Evolutionary conservation across 345 rosid species (phyloP).

Genomic region (Streptanthus diversifolius): DNA sequence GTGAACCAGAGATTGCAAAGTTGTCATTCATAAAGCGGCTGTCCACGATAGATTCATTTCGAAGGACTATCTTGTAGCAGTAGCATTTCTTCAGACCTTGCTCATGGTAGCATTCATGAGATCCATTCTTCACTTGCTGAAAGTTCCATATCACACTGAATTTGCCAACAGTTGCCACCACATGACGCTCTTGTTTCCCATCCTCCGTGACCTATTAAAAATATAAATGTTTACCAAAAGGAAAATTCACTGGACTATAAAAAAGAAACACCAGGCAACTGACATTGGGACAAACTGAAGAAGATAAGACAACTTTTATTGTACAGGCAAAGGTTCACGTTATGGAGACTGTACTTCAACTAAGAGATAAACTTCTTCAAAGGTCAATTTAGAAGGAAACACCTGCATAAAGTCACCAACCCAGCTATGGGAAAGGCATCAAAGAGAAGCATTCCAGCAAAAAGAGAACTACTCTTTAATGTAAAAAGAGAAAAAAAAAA

Average conservation of each 20-base stretch:
- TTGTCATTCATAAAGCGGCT: constrained; percentile 99
- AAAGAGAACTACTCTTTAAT: not conserved
- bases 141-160: constrained; percentile 94
- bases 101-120: constrained; percentile 72
- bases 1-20: constrained; percentile 84
- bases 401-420: not conserved
- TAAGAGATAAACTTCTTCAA: not conserved
- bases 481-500: not conserved
- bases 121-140: constrained; percentile 71
- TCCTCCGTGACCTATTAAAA: constrained; percentile 73
- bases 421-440: not conserved
- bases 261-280: not conserved
- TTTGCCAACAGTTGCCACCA: constrained; percentile 96
- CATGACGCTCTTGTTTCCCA: constrained; percentile 81
- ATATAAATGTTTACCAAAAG: not conserved
- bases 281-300: not conserved
- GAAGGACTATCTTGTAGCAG: constrained; percentile 85
- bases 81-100: constrained; percentile 85
- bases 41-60: constrained; percentile 87
- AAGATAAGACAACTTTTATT: not conserved
- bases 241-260: not conserved
- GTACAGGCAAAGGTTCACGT: not conserved
- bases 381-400: not conserved
- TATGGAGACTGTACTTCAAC: not conserved
- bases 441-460: not conserved